Evolutionary conservation across 2,329 filamentous ascomycete genomes (phyloP), one percentile per base, ranked within the genome.

Genomic region (Nannizzia gypsea): DNA sequence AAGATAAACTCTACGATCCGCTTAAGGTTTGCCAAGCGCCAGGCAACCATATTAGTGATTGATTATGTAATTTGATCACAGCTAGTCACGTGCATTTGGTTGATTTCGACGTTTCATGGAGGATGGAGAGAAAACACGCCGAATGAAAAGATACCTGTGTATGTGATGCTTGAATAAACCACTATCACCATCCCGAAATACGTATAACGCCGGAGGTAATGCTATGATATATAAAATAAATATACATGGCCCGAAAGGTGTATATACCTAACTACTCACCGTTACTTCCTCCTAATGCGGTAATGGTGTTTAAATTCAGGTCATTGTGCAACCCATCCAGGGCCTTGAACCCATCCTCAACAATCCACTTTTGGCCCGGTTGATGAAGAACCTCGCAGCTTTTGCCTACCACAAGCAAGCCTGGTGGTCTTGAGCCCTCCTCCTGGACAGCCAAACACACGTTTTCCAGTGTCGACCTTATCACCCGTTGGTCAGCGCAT

Each of bases 401-500:
- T 52, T 81, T 78, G 0, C 93, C 93, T 0, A 96, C 85, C 0
- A 97, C 89, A 31, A 99, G 75, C 62, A 99, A 72, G 0, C 93
- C 93, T 0, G 93, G 93, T 13, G 93, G 93, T 38, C 92, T 79
- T 65, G 88, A 93, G 0, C 93, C 93, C 68, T 95, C 90, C 56
- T 88, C 84, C 71, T 96, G 90, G 52, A 99, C 85, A 0, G 93
- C 93, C 58, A 84, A 81, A 24, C 81, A 87, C 1, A 97, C 89
- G 67, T 87, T 81, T 66, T 85, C 81, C 24, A 99, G 75, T 0
- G 90, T 96, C 1, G 90, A 93, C 60, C 93, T 81, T 28, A 99
- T 91, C 15, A 99, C 89, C 56, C 92, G 81, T 76, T 99, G 93
- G 70, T 99, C 93, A 0, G 90, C 88, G 70, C 93, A 99, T 63